Conservation (phyloP, 2,329 filamentous ascomycete species). For the Sarocladiaceae sp. region DNA sequence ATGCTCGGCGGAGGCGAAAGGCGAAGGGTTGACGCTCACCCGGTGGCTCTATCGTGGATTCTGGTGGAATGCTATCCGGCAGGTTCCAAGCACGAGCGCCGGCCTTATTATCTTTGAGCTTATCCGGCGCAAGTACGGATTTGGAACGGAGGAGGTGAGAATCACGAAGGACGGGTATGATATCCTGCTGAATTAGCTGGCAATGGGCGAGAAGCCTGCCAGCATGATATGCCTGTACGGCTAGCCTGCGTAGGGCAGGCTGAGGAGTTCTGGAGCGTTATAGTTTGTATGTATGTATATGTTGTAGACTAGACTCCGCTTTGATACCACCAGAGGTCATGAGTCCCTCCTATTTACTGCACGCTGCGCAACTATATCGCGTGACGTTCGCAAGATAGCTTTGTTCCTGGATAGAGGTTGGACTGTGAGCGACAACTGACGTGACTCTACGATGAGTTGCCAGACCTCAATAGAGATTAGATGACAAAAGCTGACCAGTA, state of each 20-base stretch:
- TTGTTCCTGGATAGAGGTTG: too few species aligned
- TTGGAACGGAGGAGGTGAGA: conserved; percentile 55
- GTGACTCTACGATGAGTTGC: too few species aligned
- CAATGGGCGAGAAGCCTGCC: too few species aligned
- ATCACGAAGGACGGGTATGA: conserved; percentile 69
- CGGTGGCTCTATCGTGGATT: conserved; percentile 69
- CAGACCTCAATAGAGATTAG: too few species aligned
- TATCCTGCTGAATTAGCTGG: conserved; percentile 55
- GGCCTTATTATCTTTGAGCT: conserved; percentile 77
- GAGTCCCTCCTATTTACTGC: neutral
- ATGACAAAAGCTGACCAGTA: too few species aligned
- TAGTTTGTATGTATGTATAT: neutral
- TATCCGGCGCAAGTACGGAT: conserved; percentile 67
- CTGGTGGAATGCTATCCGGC: conserved; percentile 66
- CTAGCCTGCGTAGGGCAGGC: neutral
- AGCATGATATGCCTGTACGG: too few species aligned
- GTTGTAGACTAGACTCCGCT: conserved; percentile 4
- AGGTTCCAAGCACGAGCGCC: conserved; percentile 73
- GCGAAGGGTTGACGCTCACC: conserved; percentile 51
- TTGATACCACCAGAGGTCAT: conserved; percentile 4
- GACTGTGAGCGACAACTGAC: too few species aligned
- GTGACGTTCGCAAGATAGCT: too few species aligned
- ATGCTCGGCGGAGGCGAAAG: conserved; percentile 52
- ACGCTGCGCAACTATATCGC: too few species aligned
- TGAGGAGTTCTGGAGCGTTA: neutral